A percentile compares a stretch with the other conserved stretches of the same genome.
These are phyloP conservation scores for Sarocladium oryzae DNA, from an alignment of 2,329 filamentous ascomycete species.

Conservation along the genomic window DNA sequence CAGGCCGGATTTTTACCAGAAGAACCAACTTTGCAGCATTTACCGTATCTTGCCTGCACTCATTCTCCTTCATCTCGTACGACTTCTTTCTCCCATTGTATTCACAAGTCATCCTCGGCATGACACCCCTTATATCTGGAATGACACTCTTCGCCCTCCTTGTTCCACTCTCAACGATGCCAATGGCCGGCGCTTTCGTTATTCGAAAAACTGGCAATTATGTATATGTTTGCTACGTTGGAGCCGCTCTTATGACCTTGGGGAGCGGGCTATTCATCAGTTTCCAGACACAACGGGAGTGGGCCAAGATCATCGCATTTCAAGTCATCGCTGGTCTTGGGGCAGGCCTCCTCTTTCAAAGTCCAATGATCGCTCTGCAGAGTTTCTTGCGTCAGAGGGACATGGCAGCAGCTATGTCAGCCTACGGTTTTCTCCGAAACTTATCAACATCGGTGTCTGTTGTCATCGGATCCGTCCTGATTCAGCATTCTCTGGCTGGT, in stretches of 20 bases:
- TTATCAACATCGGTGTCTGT: slow-evolving; percentile 49
- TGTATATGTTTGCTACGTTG: slow-evolving; percentile 45
- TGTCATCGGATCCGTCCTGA: slow-evolving; percentile 54
- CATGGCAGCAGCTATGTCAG: slow-evolving; percentile 47
- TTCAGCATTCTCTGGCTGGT: slow-evolving; percentile 31
- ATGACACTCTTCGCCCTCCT: slow-evolving; percentile 47
- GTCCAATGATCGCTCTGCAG: slow-evolving; percentile 48
- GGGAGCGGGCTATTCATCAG: slow-evolving; percentile 52
- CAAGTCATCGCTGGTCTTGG: slow-evolving; percentile 42
- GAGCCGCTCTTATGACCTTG: slow-evolving; percentile 47
- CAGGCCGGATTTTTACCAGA: slow-evolving; percentile 43
- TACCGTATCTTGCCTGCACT: slow-evolving; percentile 22
- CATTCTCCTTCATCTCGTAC: slow-evolving; percentile 45
- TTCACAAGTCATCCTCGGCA: slow-evolving; percentile 49
- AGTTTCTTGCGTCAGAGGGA: slow-evolving; percentile 40
- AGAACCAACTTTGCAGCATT: slow-evolving; percentile 44
- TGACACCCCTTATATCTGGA: slow-evolving; percentile 42
- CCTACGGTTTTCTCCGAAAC: slow-evolving; percentile 47
- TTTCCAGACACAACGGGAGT: slow-evolving; percentile 43
- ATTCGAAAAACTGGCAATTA: slow-evolving; percentile 48
- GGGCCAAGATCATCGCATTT: slow-evolving; percentile 42
- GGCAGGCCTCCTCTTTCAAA: slow-evolving; percentile 47
- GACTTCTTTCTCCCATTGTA: slow-evolving; percentile 58
- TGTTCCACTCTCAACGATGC: slow-evolving; percentile 16
- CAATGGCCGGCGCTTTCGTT: slow-evolving; percentile 22